phyloP scores from a whole-genome alignment of 345 rosid species.

The Adansonia digitata region DNA sequence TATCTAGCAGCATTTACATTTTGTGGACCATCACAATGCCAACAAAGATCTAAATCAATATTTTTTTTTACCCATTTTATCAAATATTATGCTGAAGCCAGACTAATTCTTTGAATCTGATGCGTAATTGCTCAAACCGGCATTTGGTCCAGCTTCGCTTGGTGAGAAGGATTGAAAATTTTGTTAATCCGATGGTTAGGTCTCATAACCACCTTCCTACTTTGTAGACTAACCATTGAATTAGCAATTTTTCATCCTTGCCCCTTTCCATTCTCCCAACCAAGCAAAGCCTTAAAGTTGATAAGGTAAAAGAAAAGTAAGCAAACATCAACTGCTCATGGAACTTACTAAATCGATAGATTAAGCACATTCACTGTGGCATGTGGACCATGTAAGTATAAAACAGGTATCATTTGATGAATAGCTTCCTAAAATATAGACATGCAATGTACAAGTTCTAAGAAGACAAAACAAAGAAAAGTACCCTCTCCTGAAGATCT shows the following conservation, averaged over 20 bases:
- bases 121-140: too few relatives aligned
- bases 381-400: neutral
- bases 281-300: constrained; percentile 13
- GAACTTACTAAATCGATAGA: neutral
- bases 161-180: too few relatives aligned
- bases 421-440: constrained; percentile 3
- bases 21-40: neutral
- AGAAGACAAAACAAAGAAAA: constrained; percentile 12
- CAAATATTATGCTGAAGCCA: constrained; percentile 1
- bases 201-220: too few relatives aligned
- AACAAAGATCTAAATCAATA: neutral
- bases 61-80: neutral
- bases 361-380: neutral
- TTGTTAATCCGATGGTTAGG: too few relatives aligned
- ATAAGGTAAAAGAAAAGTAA: neutral
- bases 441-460: constrained; percentile 2
- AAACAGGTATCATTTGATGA: constrained; percentile 8
- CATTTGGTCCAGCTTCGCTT: too few relatives aligned
- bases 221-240: too few relatives aligned
- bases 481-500: constrained; percentile 90
- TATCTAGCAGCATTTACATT: neutral
- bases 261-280: too few relatives aligned
- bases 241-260: too few relatives aligned
- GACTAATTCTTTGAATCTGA: neutral
- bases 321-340: neutral